Evolutionary conservation across 2,329 filamentous ascomycete species (phyloP).

Genomic region (Cytospora leucostoma): DNA sequence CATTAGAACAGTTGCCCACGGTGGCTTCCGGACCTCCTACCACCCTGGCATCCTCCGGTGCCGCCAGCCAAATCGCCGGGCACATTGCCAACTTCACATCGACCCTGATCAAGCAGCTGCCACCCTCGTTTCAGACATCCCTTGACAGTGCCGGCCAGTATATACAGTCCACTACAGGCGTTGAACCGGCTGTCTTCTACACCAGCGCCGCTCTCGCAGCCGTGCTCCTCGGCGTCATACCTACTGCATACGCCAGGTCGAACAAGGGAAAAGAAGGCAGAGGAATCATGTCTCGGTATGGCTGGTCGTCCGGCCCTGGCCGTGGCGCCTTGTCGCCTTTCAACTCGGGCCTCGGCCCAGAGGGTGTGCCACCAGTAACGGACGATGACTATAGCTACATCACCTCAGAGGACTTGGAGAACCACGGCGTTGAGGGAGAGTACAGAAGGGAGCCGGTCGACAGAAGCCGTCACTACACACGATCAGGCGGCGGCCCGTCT

Average conservation of each 20-base stretch:
- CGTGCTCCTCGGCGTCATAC: slow-evolving; percentile 51
- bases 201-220: slow-evolving; percentile 52
- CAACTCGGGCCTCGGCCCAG: slow-evolving; percentile 43
- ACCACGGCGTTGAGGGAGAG: slow-evolving; percentile 39
- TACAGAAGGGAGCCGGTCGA: slow-evolving; percentile 33
- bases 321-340: slow-evolving; percentile 52
- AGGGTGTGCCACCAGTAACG: slow-evolving; percentile 61
- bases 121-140: slow-evolving; percentile 52
- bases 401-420: slow-evolving; percentile 71
- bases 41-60: slow-evolving; percentile 63
- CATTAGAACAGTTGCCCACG: slow-evolving; percentile 48
- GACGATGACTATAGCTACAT: slow-evolving; percentile 82
- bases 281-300: slow-evolving; percentile 53
- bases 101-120: slow-evolving; percentile 41
- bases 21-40: slow-evolving; percentile 61
- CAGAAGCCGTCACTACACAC: slow-evolving; percentile 19
- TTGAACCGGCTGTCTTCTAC: slow-evolving; percentile 52
- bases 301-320: slow-evolving; percentile 49
- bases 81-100: slow-evolving; percentile 58
- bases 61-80: slow-evolving; percentile 41
- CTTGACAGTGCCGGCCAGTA: slow-evolving; percentile 57
- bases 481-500: slow-evolving; percentile 31
- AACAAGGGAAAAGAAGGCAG: slow-evolving; percentile 30
- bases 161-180: slow-evolving; percentile 51
- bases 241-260: slow-evolving; percentile 35